Evolutionary conservation across 495 filamentous ascomycete species (phyloP).

Genomic region (Tuber borchii): DNA sequence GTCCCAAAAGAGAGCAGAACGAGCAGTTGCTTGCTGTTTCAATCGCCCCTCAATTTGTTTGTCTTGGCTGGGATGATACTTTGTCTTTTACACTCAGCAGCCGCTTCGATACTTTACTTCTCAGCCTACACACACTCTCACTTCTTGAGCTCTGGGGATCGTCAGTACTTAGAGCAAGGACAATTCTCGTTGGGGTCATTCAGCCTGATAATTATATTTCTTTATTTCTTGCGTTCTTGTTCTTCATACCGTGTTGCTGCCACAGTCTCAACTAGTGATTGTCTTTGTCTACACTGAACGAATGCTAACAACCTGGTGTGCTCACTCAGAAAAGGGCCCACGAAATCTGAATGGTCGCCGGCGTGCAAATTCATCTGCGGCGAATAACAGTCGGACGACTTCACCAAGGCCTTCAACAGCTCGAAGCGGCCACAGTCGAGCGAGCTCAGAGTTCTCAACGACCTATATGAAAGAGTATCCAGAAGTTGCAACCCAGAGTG

Average conservation of each 20-base stretch:
- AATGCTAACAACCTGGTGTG: constrained; percentile 41
- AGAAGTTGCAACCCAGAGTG: constrained; percentile 21
- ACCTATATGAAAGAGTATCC: constrained; percentile 38
- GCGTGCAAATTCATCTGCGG: constrained; percentile 43
- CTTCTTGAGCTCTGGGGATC: constrained; percentile 14
- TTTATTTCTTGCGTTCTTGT: constrained; percentile 15
- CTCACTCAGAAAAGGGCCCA: constrained; percentile 39
- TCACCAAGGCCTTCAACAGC: constrained; percentile 42
- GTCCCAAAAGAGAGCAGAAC: constrained; percentile 19
- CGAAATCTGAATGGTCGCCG: constrained; percentile 43
- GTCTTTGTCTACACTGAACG: constrained; percentile 4
- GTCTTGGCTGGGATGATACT: constrained; percentile 21
- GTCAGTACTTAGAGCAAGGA: constrained; percentile 16
- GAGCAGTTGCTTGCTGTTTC: constrained; percentile 10
- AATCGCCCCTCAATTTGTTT: constrained; percentile 24
- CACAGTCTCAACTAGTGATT: constrained; percentile 13
- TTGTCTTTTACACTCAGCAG: constrained; percentile 27
- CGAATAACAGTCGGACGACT: constrained; percentile 38
- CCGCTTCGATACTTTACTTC: constrained; percentile 24
- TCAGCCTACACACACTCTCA: constrained; percentile 30
- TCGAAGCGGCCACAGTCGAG: constrained; percentile 55
- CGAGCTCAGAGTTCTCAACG: constrained; percentile 58
- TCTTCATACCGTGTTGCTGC: constrained; percentile 17
- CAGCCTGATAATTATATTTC: constrained; percentile 15
- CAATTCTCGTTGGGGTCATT: constrained; percentile 20